Base-by-base conservation (phyloP, 768 basidiomycete genomes). In the Amanita molliuscula region DNA sequence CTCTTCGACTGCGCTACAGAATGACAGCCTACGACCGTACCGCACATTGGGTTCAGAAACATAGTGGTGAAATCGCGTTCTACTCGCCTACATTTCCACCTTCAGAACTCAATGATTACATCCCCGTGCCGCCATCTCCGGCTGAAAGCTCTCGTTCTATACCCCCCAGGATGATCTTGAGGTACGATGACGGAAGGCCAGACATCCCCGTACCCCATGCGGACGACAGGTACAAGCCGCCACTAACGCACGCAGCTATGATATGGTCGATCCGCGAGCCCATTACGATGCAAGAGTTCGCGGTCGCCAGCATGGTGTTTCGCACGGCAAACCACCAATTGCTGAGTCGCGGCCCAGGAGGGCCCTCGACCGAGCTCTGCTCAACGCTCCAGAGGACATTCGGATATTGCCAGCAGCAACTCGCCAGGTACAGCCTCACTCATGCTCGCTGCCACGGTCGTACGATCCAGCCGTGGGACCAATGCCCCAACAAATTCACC, bases 101-200 rank as follows among this genome's bases (percentile, higher is more conserved):
- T 4, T 71, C 77, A 33, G 70, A 65, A 29, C 61, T 80, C 28
- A 62, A 74, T 35, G 74, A 69, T n/a, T 58, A 64, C 50, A 56
- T 67, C 16, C 66, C 67, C 11, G 66, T 71, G 15, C 71, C 74
- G 4, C 64, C 69, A 28, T 77, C 76, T 31, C 74, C 74, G 36
- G 71, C 67, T 2, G 74, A 67, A 51, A 78, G 76, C 59, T 67
- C 72, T 7, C 65, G 67, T 54, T 78, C 77, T 6, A 57, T 78
- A 9, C 86, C 86, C 1, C 85, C 86, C 3, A 78, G 75, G 57
- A 85, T 88, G 82, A 65, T 87, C 52, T 65, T 88, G 57, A 76
- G 76, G 48, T 88, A 80, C 61, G 70, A 67, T 18, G 79, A 84
- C 59, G 84, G 86, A 2, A 62, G 79, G 34, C 73, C 74, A 2